Evolutionary conservation across 352 stramenopile genomes (phyloP), one percentile per base, ranked within the genome.

Genomic region (Globisporangium rhizosaccharum): DNA sequence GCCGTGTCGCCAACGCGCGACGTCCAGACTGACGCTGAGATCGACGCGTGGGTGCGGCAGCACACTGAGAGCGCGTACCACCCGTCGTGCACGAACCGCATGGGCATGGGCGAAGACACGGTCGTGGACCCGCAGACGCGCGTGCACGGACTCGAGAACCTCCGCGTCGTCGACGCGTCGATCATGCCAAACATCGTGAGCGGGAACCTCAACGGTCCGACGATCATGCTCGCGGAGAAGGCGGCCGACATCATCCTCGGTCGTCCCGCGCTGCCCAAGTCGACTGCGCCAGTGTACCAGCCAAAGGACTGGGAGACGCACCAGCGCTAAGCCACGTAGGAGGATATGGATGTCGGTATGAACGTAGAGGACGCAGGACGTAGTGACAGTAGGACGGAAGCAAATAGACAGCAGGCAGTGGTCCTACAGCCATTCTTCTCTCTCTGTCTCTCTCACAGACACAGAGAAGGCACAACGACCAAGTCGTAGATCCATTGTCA

Each of bases 121-220:
- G 94, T 98, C 36, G 89, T 98, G 25, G 88, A 98, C 59, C 73
- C 90, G 26, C 58, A 78, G 53, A 88, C 92, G 41, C 75, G 75
- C 17, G 90, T 98, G 25, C 81, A 93, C 51, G 92, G 90, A 18
- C 49, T 97, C 18, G 75, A 96, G 26, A 83, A 86, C 53, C 72
- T 98, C 39, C 84, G 88, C 36, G 71, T 98, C 12, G 89, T 94
- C 2, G 94, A 98, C 64, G 91, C 94, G 33, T 97, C 87, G 45
- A 90, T 97, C 61, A 97, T 98, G 79, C 93, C 93, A 44, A 94
- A 90, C 66, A 97, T 98, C 53, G 75, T 97, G 53, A 97, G 90
- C 54, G 94, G 94, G 48, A 98, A 98, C 66, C 77, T 97, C 18
- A 97, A 98, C 68, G 89, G 70, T 1, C 96, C 92, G n/a, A 88